Percentiles rank a stretch among this genome's conserved stretches.
These are phyloP conservation scores for Chytriomyces sp. DNA, from an alignment of 192 early-diverging fungal species.

Conservation along the genomic window DNA sequence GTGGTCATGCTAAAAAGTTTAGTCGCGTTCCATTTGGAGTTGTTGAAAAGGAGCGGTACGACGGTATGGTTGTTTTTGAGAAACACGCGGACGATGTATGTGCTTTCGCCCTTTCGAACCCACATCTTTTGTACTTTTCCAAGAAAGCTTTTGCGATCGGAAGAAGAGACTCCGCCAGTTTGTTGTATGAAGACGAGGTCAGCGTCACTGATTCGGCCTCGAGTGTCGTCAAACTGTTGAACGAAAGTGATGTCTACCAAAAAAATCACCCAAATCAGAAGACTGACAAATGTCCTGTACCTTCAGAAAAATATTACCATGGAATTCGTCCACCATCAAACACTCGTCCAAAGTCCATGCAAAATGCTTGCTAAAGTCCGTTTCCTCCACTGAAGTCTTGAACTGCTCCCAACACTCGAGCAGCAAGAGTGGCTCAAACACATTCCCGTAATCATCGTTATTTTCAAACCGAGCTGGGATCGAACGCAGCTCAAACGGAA, in stretches of 20 bases:
- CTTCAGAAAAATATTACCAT: conserved; percentile 36
- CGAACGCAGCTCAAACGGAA: conserved; percentile 39
- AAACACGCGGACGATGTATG: conserved; percentile 54
- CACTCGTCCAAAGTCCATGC: conserved; percentile 51
- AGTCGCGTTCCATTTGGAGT: conserved; percentile 46
- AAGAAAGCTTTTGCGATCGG: conserved; percentile 53
- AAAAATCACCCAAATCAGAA: background rate
- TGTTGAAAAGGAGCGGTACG: conserved; percentile 32
- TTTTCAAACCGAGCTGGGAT: conserved; percentile 69
- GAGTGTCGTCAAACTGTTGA: conserved; percentile 58
- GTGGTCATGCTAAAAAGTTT: conserved; percentile 73
- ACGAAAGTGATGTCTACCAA: conserved; percentile 28
- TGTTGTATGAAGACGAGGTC: conserved; percentile 28
- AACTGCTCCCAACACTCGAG: conserved; percentile 88
- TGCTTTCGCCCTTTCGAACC: conserved; percentile 49
- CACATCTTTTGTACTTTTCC: conserved; percentile 59
- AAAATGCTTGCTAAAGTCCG: conserved; percentile 55
- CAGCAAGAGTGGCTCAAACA: conserved; percentile 82
- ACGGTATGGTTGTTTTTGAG: conserved; percentile 50
- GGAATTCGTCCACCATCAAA: conserved; percentile 74
- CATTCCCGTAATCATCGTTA: conserved; percentile 61
- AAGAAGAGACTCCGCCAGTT: conserved; percentile 4
- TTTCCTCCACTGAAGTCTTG: conserved; percentile 71
- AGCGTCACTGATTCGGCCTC: conserved; percentile 1
- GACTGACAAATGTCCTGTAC: conserved; percentile 12